Evolutionary conservation across 2,329 filamentous ascomycete species (phyloP), one percentile per base, ranked within the genome.

Genomic region (Ophiobolus disseminans): DNA sequence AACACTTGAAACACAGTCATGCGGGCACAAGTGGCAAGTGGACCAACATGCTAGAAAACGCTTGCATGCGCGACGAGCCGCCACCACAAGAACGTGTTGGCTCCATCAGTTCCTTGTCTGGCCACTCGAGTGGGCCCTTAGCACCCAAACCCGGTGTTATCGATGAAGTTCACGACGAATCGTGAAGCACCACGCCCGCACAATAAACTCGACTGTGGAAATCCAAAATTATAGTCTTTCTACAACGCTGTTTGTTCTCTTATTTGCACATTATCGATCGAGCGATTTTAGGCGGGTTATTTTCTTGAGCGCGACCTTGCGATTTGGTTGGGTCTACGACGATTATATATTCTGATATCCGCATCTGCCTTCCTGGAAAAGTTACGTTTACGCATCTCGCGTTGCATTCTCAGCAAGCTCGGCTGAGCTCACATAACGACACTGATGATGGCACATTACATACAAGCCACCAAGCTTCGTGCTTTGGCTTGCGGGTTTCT

Each of bases 1-100:
- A 99, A 74, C 94, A 99, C 75, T 80, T 99, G 49, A 99, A 97
- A 79, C 94, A 99, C 73, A 97, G 91, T 72, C 94, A 97, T 75
- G 90, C 90, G 28, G 94, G 94, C 26, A 93, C 91, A 0, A 97
- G 91, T 73, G 94, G 94, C 23, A 97, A 97, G 75, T 99, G 94
- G 94, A 99, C 94, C 10, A 97, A 97, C 74, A 92, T 96, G 82
- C 80, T 99, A 25, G 94, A 99, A 72, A 95, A 91, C 69, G 91
- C 92, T 4, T 99, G 94, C 76, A 96, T 97, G 90, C 86, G 92
- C 73, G 92, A 96, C 69, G 91, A 96, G 65, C 83, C 85, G 44
- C 80, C 84, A 22, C 81, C 80, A 39, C 75, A 76, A 58, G 72
- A 75, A 49, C 69, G 72, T 23, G 56, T 72, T 38, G 58, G 62